Evolutionary conservation across 2,329 filamentous ascomycete species (phyloP).

Genomic region (Phyllachora maydis): DNA sequence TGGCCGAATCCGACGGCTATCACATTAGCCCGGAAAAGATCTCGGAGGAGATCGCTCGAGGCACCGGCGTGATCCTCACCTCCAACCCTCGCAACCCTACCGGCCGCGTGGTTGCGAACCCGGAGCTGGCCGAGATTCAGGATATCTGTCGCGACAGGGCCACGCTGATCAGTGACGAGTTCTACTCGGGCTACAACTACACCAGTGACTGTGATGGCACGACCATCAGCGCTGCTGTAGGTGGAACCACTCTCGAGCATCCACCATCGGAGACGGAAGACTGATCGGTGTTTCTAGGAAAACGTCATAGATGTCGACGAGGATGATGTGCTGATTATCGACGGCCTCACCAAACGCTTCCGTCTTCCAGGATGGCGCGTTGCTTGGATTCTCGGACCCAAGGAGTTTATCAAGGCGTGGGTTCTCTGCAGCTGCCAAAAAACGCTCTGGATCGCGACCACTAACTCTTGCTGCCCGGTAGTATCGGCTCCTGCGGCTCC

Average conservation of each 20-base stretch:
- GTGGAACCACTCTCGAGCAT: conserved; percentile 1
- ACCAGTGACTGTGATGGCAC: conserved; percentile 76
- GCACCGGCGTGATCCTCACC: conserved; percentile 74
- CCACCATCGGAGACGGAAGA: neutral
- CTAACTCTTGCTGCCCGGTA: conserved; percentile 6
- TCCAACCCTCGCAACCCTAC: conserved; percentile 94
- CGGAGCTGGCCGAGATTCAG: conserved; percentile 76
- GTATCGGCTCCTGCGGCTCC: conserved; percentile 73
- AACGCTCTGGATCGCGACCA: neutral
- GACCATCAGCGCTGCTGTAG: conserved; percentile 59
- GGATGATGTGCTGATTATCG: conserved; percentile 84
- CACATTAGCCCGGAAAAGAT: conserved; percentile 90
- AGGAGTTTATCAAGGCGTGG: conserved; percentile 80
- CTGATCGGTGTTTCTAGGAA: conserved; percentile 17
- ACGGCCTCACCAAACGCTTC: conserved; percentile 93
- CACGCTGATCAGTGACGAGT: conserved; percentile 88
- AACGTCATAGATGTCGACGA: conserved; percentile 81
- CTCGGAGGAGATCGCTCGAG: conserved; percentile 71
- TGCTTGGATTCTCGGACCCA: conserved; percentile 87
- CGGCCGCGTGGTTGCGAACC: conserved; percentile 66
- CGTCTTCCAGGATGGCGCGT: conserved; percentile 91
- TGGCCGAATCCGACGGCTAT: conserved; percentile 72
- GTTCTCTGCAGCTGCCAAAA: conserved; percentile 7
- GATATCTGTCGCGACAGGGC: conserved; percentile 80
- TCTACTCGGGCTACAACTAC: conserved; percentile 95